phyloP scores from a whole-genome alignment of 305 asterid species.

The Stenogyne calaminthoides region DNA sequence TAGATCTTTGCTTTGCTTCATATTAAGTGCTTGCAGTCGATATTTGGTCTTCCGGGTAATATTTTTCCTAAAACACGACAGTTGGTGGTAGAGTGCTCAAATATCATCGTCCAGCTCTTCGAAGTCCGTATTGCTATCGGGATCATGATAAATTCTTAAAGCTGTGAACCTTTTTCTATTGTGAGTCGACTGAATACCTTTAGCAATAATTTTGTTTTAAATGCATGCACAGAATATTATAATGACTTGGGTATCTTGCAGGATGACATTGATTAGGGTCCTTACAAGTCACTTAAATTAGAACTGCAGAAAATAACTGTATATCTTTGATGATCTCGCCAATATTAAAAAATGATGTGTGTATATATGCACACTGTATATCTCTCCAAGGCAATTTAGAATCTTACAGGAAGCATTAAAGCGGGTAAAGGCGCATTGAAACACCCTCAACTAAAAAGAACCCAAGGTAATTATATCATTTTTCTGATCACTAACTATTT shows the following conservation, averaged over 20 bases:
- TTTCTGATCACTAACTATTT: background rate
- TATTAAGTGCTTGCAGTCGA: background rate
- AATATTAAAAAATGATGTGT: background rate
- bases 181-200: background rate
- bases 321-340: slow-evolving; percentile 37
- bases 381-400: background rate
- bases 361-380: background rate
- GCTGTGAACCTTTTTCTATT: background rate
- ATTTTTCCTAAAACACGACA: background rate
- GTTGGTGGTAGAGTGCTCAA: background rate
- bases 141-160: background rate
- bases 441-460: background rate
- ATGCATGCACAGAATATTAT: background rate
- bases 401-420: background rate
- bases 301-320: too few relatives aligned
- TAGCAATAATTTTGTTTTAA: too few relatives aligned
- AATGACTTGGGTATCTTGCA: background rate
- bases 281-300: background rate
- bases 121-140: background rate
- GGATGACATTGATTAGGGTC: background rate
- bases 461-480: background rate
- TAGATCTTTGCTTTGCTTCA: background rate
- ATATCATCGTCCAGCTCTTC: background rate
- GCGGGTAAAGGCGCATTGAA: background rate
- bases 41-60: slow-evolving; percentile 28